A percentile compares a stretch with the other conserved stretches of the same genome.
Evolutionary conservation across 768 basidiomycete species (phyloP).

Genomic region (Collybia sordida): DNA sequence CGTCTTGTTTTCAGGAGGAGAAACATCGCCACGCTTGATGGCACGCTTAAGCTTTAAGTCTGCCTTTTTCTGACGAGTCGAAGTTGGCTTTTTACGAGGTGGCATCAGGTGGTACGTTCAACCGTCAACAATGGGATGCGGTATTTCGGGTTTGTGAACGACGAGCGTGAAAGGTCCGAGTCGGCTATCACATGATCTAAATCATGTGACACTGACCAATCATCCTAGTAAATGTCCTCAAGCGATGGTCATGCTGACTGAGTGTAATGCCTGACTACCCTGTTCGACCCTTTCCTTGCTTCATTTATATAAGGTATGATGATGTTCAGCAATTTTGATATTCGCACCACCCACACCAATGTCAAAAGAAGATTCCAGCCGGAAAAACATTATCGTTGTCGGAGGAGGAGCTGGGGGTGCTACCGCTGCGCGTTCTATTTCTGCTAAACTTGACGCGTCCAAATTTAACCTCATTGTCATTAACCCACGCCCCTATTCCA

Average conservation of each 20-base stretch:
- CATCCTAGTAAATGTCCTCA: no score
- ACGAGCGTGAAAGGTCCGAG: neutral
- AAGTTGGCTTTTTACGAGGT: conserved; percentile 52
- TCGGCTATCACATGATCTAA: neutral
- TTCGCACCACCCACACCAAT: neutral
- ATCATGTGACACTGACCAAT: no score
- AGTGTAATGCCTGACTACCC: no score
- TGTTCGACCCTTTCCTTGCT: no score
- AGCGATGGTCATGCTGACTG: no score
- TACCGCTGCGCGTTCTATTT: conserved; percentile 44
- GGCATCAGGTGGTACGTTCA: conserved; percentile 33
- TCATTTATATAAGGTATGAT: neutral
- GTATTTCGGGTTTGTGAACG: neutral
- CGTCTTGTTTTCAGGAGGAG: conserved; percentile 33
- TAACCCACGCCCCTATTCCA: conserved; percentile 46
- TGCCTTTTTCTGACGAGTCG: conserved; percentile 68
- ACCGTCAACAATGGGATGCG: neutral
- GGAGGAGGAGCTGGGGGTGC: conserved; percentile 62
- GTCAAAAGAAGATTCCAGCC: conserved; percentile 1
- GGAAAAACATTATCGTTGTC: conserved; percentile 37
- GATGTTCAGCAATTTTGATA: neutral
- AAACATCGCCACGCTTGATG: conserved; percentile 74
- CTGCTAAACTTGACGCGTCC: conserved; percentile 44
- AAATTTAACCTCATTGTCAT: conserved; percentile 56
- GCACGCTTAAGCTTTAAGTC: conserved; percentile 80